phyloP scores from a whole-genome alignment of 2,329 filamentous ascomycete species.

The Falciphora oryzae region DNA sequence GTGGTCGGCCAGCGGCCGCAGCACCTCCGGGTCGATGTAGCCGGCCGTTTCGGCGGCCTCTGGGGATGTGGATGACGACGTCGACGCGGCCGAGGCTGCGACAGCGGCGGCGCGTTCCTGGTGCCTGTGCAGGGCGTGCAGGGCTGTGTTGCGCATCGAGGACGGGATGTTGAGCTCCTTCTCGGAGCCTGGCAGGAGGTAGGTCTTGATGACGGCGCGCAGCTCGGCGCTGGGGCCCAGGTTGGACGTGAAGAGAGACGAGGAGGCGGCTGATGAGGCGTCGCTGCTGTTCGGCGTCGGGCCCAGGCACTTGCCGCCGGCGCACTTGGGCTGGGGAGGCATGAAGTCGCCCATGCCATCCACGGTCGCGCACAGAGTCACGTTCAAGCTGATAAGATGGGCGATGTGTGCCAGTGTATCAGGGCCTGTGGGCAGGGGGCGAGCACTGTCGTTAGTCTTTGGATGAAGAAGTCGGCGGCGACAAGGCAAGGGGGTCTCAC shows the following conservation, averaged over 20 bases:
- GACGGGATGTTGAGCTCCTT: slow-evolving; percentile 44
- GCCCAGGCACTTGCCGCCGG: slow-evolving; percentile 10
- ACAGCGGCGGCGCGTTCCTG: background rate
- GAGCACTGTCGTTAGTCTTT: background rate
- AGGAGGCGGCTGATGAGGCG: slow-evolving; percentile 6
- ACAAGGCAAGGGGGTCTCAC: slow-evolving; percentile 17
- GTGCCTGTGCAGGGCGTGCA: slow-evolving; percentile 26
- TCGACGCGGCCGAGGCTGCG: background rate
- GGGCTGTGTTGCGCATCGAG: slow-evolving; percentile 32
- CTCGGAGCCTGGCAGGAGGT: slow-evolving; percentile 33
- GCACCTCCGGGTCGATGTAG: slow-evolving; percentile 31
- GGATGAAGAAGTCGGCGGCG: background rate
- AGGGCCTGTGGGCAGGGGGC: slow-evolving; percentile 16
- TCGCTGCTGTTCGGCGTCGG: background rate
- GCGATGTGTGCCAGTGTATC: slow-evolving; percentile 29
- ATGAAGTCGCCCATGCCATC: slow-evolving; percentile 9
- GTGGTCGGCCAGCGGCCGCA: slow-evolving; percentile 40
- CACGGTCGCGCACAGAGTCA: slow-evolving; percentile 19
- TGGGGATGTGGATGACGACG: background rate
- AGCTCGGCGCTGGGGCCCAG: slow-evolving; percentile 25
- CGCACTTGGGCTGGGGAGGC: background rate
- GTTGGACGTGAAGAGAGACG: slow-evolving; percentile 15
- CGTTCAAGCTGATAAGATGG: slow-evolving; percentile 25
- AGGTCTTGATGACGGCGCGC: slow-evolving; percentile 33
- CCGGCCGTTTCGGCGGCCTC: background rate